Base-by-base conservation (phyloP, 1,139 yeast genomes). In the Komagataea norvegica region DNA sequence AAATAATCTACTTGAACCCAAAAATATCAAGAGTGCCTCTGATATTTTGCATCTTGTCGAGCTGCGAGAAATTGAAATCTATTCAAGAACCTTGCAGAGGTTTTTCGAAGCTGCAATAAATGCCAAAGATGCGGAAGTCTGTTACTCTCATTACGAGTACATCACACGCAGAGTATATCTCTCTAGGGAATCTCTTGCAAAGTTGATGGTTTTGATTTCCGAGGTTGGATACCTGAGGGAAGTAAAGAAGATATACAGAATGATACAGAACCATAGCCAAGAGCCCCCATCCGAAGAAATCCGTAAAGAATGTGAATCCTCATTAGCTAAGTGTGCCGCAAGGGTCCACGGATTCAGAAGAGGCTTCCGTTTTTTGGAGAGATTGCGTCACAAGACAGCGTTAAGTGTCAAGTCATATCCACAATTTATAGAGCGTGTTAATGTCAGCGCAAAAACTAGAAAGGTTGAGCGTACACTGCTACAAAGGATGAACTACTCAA, bases 381-480 rank as follows among this genome's bases (percentile, higher is more conserved):
- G 17, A 18, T 29, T 29, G 5, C 37, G 39, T 16, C 13, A 24
- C 7, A 21, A 36, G 15, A 31, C 34, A 2, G 8, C 11, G 10
- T 20, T 45, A 16, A 30, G 33, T 6, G 45, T 44, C 4, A 38
- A 29, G n/a, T 45, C 46, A 15, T 48, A 40, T 24, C 52, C 51
- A 6, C 31, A 34, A 6, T 25, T 51, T 10, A 6, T 41, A 8
- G 33, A 33, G 9, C 13, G 31, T 8, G 23, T 46, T 3, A 24
- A 24, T 3, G 33, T 46, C 1, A 40, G 49, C 11, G 21, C 24
- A 2, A 45, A 40, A 8, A n/a, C 33, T 6, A 33, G 38, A 14
- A 43, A 36, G 19, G 25, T 31, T 13, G 37, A 34, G n/a, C 21
- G 19, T n/a, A 18, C 16, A 2, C n/a, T 37, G 26, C 8, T 37